These are phyloP conservation scores for Colletotrichum zoysiae DNA, from an alignment of 2,329 filamentous ascomycete species.

Conservation along the genomic window DNA sequence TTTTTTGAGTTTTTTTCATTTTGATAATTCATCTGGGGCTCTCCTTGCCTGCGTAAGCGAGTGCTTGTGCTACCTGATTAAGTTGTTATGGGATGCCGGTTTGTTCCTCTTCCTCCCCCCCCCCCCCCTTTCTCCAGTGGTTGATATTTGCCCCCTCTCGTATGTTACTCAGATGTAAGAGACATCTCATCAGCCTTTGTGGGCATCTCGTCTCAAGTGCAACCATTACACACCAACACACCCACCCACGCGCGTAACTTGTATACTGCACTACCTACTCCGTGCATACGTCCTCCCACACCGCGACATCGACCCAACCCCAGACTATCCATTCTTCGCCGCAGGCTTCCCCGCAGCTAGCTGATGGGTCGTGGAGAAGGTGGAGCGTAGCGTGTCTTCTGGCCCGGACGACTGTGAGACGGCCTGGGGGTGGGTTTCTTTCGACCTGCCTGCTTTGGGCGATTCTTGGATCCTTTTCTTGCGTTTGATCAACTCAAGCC, in stretches of 20 bases:
- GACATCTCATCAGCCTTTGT: neutral
- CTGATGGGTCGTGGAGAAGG: conserved; percentile 38
- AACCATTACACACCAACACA: conserved; percentile 47
- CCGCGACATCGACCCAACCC: conserved; percentile 24
- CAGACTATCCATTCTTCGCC: conserved; percentile 28
- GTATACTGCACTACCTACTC: neutral
- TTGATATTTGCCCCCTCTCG: neutral
- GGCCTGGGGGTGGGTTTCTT: neutral
- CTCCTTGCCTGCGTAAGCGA: neutral
- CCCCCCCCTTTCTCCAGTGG: neutral
- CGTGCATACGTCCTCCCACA: neutral
- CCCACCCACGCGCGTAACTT: neutral
- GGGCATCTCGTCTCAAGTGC: neutral
- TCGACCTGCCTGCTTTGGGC: neutral
- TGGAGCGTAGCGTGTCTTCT: conserved; percentile 26
- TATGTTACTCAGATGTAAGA: conserved; percentile 11
- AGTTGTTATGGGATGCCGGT: neutral
- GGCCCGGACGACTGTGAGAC: conserved; percentile 19
- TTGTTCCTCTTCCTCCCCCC: neutral
- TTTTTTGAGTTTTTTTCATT: neutral
- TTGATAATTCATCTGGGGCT: neutral
- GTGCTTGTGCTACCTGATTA: neutral
- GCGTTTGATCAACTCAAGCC: conserved; percentile 12
- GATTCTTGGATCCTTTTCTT: neutral
- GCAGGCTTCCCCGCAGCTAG: conserved; percentile 33